Base-by-base conservation (phyloP, 495 filamentous ascomycete genomes). In the Talaromyces adpressus region DNA sequence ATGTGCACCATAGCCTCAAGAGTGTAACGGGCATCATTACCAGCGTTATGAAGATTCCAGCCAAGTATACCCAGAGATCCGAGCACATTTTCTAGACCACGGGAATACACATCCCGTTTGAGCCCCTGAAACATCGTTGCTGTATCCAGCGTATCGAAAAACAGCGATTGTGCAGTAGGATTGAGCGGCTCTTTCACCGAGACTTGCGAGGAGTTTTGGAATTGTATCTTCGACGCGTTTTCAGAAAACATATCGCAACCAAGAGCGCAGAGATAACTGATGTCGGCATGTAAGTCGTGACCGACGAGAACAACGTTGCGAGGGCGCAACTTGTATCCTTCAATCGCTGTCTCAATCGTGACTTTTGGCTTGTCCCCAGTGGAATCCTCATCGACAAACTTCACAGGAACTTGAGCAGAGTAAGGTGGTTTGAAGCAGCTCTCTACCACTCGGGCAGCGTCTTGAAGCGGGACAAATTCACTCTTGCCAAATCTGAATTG, bases 1-100 rank as follows among this genome's bases (percentile, higher is more conserved):
- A 97, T 82, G 12, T 75, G 82, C 11, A 98, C 70, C 79, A 96
- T 81, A 29, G 85, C 89, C 64, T 87, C 85, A 63, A 97, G 69
- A 0, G 93, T 93, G 72, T 90, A 96, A 6, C 84, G 84, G 4
- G 94, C 94, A 70, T 98, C 94, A 70, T 98, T 98, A n/a, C 94
- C 87, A 47, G 89, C 94, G 67, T 98, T 97, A 74, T 98, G 94
- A 51, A 93, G 76, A 66, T 92, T 75, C 75, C 80, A 81, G 6
- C 75, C 82, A 1, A 71, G 68, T 12, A 95, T 81, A 11, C 78
- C 85, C 34, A 96, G 70, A n/a, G 85, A 81, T 53, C 69, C 63
- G 30, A 96, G 81, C n/a, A 95, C 74, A 12, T 34, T 69, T 2
- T 71, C 81, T 16, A 98, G 82, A 2, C 80, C 82, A 22, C 79